These are phyloP conservation scores for Alternaria ventricosa DNA, from an alignment of 2,329 filamentous ascomycete genomes.

Conservation along the genomic window DNA sequence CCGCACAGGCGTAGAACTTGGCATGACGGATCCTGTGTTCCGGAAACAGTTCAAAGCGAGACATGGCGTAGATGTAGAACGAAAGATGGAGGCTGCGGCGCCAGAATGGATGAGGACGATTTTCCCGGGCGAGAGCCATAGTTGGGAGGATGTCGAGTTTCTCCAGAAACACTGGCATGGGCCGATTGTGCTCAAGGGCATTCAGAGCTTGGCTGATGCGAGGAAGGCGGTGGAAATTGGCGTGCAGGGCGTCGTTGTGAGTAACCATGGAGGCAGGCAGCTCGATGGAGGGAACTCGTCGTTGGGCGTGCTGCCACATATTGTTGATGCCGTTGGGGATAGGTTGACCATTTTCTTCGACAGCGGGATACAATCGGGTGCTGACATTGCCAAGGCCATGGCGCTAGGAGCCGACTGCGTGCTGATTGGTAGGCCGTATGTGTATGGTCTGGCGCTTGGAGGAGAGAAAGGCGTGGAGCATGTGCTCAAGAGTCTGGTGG, in stretches of 20 bases:
- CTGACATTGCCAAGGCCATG: conserved; percentile 60
- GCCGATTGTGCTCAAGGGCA: conserved; percentile 68
- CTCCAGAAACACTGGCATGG: conserved; percentile 68
- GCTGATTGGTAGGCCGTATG: conserved; percentile 50
- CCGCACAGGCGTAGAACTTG: conserved; percentile 63
- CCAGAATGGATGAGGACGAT: conserved; percentile 32
- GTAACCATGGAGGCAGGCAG: conserved; percentile 62
- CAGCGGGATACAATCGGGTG: conserved; percentile 57
- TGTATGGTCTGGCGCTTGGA: conserved; percentile 64
- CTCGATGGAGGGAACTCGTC: conserved; percentile 59
- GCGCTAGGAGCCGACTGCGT: conserved; percentile 54
- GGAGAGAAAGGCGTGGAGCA: conserved; percentile 62
- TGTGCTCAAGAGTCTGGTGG: conserved; percentile 29
- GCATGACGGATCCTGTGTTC: conserved; percentile 73
- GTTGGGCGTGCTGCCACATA: conserved; percentile 63
- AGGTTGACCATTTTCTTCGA: conserved; percentile 56
- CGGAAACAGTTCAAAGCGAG: conserved; percentile 61
- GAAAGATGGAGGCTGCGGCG: conserved; percentile 45
- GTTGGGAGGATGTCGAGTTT: conserved; percentile 68
- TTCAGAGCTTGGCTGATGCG: conserved; percentile 59
- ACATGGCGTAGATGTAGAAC: conserved; percentile 44
- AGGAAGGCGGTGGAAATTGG: conserved; percentile 53
- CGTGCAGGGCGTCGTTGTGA: conserved; percentile 59
- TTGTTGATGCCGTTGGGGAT: conserved; percentile 57
- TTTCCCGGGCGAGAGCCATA: conserved; percentile 57